Conservation (phyloP, 2,329 filamentous ascomycete genomes). For the Orbilia blumenaviensis region DNA sequence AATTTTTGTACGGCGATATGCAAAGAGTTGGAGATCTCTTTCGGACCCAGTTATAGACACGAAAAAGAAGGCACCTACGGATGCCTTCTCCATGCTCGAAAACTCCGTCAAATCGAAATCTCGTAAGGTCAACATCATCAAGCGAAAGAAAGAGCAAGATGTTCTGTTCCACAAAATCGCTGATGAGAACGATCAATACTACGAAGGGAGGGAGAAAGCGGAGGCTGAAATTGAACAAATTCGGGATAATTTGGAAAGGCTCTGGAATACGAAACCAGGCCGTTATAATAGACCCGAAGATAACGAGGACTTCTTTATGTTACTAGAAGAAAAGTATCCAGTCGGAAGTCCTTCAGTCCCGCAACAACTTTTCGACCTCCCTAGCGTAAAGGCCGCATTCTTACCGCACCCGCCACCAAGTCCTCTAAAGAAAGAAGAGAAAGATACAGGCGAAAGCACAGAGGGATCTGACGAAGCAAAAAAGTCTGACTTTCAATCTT, state of each 20-base stretch:
- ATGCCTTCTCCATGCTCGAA: constrained; percentile 21
- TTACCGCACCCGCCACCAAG: neutral
- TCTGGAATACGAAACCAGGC: neutral
- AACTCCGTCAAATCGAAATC: neutral
- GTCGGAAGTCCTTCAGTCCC: neutral
- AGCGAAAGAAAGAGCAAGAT: neutral
- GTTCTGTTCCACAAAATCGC: neutral
- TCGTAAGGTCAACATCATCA: neutral
- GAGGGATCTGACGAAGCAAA: too few relatives aligned
- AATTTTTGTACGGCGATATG: neutral
- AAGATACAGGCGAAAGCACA: neutral
- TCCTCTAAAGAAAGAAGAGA: too few relatives aligned
- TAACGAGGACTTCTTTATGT: constrained; percentile 16
- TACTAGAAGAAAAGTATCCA: constrained; percentile 17
- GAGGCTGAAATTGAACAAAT: neutral
- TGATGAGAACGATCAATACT: neutral
- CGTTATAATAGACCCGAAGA: neutral
- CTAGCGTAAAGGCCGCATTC: neutral
- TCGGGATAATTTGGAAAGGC: neutral
- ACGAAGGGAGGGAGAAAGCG: neutral
- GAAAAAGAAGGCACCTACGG: neutral
- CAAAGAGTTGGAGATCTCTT: neutral
- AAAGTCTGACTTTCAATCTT: neutral
- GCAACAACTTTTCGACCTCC: constrained; percentile 4
- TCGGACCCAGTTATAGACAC: neutral